A percentile compares a stretch with the other conserved stretches of the same genome.
These are phyloP conservation scores for Senna siamea DNA, from an alignment of 306 rosid genomes.

Conservation along the genomic window DNA sequence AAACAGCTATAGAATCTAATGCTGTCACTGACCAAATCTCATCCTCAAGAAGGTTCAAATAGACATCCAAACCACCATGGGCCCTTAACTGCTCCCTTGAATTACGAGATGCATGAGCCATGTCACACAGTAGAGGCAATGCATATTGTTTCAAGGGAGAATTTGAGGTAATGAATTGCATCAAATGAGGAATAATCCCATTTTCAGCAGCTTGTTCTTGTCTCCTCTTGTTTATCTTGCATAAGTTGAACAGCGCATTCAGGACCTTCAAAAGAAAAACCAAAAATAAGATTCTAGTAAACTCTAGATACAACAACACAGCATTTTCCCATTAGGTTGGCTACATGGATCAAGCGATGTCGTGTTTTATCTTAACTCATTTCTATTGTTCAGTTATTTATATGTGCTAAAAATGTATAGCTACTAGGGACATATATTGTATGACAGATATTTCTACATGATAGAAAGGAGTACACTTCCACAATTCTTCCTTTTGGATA, in stretches of 20 bases:
- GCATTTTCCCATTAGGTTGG: too few species aligned
- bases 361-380: too few species aligned
- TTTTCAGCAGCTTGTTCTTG: constrained; percentile 99
- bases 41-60: constrained; percentile 96
- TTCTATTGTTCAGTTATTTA: too few species aligned
- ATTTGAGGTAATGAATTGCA: constrained; percentile 87
- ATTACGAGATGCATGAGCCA: constrained; percentile 99
- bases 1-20: constrained; percentile 93
- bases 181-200: constrained; percentile 98
- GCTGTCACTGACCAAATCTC: constrained; percentile 95
- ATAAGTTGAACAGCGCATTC: constrained; percentile 90
- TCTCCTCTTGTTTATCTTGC: constrained; percentile 99
- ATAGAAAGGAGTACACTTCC: neutral
- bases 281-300: constrained; percentile 35
- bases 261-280: constrained; percentile 65
- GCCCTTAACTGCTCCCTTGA: constrained; percentile 99
- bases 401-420: constrained; percentile 15
- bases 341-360: too few species aligned
- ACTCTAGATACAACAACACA: neutral
- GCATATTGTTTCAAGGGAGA: constrained; percentile 91
- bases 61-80: constrained; percentile 98
- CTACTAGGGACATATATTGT: neutral
- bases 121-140: constrained; percentile 92
- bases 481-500: neutral
- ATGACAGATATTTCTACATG: constrained; percentile 14